Evolutionary conservation across 176 grass and related monocot species (phyloP).

Genomic region (Rhynchospora tenuis): DNA sequence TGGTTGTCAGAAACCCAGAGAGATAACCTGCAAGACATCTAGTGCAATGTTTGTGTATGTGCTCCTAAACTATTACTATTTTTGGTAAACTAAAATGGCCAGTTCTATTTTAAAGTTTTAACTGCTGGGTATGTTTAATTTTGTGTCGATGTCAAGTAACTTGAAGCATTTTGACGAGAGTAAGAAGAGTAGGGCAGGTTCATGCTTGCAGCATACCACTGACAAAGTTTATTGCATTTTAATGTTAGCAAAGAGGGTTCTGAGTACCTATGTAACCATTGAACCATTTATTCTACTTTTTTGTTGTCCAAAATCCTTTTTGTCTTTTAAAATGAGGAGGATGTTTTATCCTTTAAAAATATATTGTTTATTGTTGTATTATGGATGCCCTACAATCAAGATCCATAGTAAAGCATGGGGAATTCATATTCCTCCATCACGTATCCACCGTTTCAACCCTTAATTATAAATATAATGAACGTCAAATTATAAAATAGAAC

Average conservation of each 20-base stretch:
- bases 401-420: not conserved
- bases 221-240: not conserved
- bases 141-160: not conserved
- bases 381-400: not conserved
- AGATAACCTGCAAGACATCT: not conserved
- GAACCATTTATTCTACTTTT: not conserved
- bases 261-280: not conserved
- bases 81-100: not conserved
- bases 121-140: not conserved
- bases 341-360: not conserved
- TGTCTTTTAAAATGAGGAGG: not conserved
- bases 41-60: not conserved
- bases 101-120: not conserved
- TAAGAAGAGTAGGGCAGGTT: not conserved
- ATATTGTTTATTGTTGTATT: not conserved
- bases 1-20: not conserved
- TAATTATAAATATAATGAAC: not conserved
- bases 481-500: not conserved
- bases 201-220: not conserved
- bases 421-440: not conserved
- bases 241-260: not conserved
- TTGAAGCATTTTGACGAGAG: not conserved
- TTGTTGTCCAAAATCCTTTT: not conserved
- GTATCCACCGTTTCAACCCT: not conserved
- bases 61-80: slow-evolving; percentile 1